Base-by-base conservation (phyloP, 75 land plant genomes). In the Selaginella tamariscina region DNA sequence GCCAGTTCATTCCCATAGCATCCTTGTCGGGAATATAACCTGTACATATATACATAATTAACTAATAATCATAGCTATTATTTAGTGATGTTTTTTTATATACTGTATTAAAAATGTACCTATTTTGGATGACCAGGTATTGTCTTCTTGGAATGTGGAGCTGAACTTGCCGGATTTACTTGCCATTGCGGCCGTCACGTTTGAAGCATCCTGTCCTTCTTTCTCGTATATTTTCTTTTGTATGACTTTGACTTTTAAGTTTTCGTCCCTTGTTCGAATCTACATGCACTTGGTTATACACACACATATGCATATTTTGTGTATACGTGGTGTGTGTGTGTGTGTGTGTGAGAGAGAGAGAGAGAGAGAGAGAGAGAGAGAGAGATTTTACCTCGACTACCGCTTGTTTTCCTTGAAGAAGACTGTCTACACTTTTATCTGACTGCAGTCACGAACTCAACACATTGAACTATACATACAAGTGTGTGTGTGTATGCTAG, bases 381-480 rank as follows among this genome's bases (percentile, higher is more conserved):
- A 59, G 62, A 59, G 8, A 27, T 2, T 26, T 59, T 66, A 87
- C 87, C 87, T 87, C 90, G 69, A 87, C 87, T 20, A 80, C 27
- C 22, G 90, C 87, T 67, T 55, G 82, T 55, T 76, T 72, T 8
- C 83, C 81, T 57, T 75, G 77, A 49, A 87, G 87, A 66, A 87
- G 74, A 71, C 65, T 63, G 67, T 87, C 90, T 39, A 87, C 85
- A 71, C 90, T 87, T 72, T 75, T 80, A 65, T 87, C 87, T n/a
- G 90, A 84, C 90, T 87, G 83, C 21, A 72, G n/a, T 65, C 64
- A 65, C 1, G 0, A 13, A n/a, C 26, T 15, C 33, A 22, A 20
- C 15, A 39, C 31, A 9, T 31, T 24, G 11, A 1, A 65, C 23
- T n/a, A 65, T 21, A 65, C 49, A 65, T 30, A 2, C 31, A 65